These are phyloP conservation scores for Chenopodium suecicum DNA, from an alignment of 148 eudicot genomes.

Conservation along the genomic window DNA sequence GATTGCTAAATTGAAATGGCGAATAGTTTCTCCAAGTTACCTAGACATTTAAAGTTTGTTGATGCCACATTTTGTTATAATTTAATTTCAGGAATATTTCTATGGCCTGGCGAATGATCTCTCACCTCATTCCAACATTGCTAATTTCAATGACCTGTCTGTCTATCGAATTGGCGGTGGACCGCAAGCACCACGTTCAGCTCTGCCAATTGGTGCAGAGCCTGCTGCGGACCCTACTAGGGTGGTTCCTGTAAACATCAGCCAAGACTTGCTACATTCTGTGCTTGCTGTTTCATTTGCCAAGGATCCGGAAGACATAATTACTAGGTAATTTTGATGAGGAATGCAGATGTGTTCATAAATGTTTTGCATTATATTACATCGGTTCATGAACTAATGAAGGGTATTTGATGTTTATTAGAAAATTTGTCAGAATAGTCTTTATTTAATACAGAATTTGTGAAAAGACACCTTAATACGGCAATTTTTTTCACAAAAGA, in stretches of 20 bases:
- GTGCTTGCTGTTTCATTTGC: constrained; percentile 93
- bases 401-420: neutral
- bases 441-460: too few relatives aligned
- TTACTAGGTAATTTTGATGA: constrained; percentile 57
- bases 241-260: constrained; percentile 67
- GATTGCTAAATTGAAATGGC: neutral
- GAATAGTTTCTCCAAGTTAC: neutral
- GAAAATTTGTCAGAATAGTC: too few relatives aligned
- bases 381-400: neutral
- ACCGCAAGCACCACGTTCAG: constrained; percentile 95
- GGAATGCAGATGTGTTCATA: neutral
- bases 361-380: neutral
- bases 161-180: constrained; percentile 89
- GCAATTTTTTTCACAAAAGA: too few relatives aligned
- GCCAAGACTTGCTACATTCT: constrained; percentile 72
- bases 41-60: constrained; percentile 3
- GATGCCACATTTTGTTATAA: neutral
- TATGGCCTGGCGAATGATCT: constrained; percentile 90
- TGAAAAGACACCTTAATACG: too few relatives aligned
- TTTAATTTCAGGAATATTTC: constrained; percentile 69
- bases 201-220: constrained; percentile 94
- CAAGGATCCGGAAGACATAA: constrained; percentile 76
- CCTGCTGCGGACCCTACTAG: constrained; percentile 89
- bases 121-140: constrained; percentile 80
- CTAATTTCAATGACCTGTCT: constrained; percentile 66